These are phyloP conservation scores for Hericium coralloides DNA, from an alignment of 768 basidiomycete genomes.

Conservation along the genomic window DNA sequence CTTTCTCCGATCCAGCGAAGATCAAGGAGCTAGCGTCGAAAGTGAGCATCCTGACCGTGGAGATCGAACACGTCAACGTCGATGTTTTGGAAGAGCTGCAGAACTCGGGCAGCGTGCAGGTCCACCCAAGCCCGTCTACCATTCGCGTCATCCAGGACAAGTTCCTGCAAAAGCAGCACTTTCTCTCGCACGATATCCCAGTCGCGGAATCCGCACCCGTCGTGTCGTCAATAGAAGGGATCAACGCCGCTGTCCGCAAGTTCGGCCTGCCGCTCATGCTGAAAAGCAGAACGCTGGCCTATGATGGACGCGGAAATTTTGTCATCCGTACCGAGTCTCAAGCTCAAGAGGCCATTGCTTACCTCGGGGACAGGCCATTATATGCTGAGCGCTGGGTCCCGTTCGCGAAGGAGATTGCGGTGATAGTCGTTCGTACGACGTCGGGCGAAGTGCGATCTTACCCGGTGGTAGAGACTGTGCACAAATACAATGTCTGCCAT, in stretches of 20 bases:
- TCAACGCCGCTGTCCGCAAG: constrained; percentile 40
- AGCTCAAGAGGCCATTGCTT: constrained; percentile 41
- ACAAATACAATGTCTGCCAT: constrained; percentile 90
- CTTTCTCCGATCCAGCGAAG: constrained; percentile 71
- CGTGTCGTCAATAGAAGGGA: constrained; percentile 40
- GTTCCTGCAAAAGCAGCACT: constrained; percentile 54
- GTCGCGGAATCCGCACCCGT: constrained; percentile 55
- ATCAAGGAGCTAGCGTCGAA: constrained; percentile 72
- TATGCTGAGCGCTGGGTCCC: constrained; percentile 95
- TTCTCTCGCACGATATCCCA: constrained; percentile 40
- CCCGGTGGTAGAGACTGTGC: constrained; percentile 90
- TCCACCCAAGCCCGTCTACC: constrained; percentile 73
- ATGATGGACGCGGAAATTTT: constrained; percentile 93
- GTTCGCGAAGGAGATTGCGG: constrained; percentile 85
- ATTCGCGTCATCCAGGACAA: constrained; percentile 80
- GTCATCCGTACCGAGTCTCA: constrained; percentile 51
- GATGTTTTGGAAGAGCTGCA: constrained; percentile 58
- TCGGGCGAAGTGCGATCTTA: constrained; percentile 74
- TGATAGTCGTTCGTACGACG: constrained; percentile 87
- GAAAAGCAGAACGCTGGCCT: constrained; percentile 90
- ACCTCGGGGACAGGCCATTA: constrained; percentile 61
- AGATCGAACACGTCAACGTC: constrained; percentile 94
- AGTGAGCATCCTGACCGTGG: constrained; percentile 86
- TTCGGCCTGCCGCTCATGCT: constrained; percentile 91
- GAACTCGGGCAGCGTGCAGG: constrained; percentile 23